Percentiles rank a stretch among this genome's conserved stretches.
These are phyloP conservation scores for Phytophthora rubi DNA, from an alignment of 352 stramenopile species.

Conservation along the genomic window DNA sequence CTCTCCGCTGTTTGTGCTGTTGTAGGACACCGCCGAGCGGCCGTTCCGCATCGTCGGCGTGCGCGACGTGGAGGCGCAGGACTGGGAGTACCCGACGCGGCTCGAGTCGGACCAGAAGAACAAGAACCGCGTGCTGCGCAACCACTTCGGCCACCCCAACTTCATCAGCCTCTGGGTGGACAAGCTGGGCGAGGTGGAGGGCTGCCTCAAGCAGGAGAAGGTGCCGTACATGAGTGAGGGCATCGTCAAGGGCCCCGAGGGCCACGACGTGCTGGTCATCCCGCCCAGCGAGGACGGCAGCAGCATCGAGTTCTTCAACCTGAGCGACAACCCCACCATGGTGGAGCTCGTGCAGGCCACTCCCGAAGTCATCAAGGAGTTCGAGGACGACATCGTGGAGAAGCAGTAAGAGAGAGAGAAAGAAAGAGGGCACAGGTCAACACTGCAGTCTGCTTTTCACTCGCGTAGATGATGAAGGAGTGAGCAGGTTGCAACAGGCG, in stretches of 20 bases:
- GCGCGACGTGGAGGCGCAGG: slow-evolving; percentile 77
- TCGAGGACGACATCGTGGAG: slow-evolving; percentile 52
- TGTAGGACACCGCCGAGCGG: slow-evolving; percentile 44
- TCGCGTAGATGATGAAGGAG: slow-evolving; percentile 3
- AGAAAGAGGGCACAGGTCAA: not conserved
- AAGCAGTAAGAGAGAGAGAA: not conserved
- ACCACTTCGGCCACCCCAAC: slow-evolving; percentile 81
- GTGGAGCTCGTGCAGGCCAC: slow-evolving; percentile 87
- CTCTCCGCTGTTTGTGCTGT: not conserved
- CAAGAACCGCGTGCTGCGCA: slow-evolving; percentile 66
- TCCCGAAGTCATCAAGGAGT: slow-evolving; percentile 79
- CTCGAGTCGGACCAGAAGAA: slow-evolving; percentile 71
- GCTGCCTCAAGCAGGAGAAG: slow-evolving; percentile 70
- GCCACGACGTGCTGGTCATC: slow-evolving; percentile 74
- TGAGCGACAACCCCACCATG: slow-evolving; percentile 80
- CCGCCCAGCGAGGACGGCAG: slow-evolving; percentile 66
- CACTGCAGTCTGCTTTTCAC: not conserved
- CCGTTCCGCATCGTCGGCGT: slow-evolving; percentile 85
- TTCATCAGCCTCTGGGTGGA: slow-evolving; percentile 89
- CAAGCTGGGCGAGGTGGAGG: slow-evolving; percentile 67
- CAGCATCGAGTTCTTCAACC: slow-evolving; percentile 83
- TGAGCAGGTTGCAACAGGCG: not conserved
- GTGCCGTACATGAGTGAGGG: slow-evolving; percentile 64
- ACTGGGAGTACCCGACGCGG: slow-evolving; percentile 80
- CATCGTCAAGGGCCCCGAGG: slow-evolving; percentile 65